Conservation (phyloP, 345 rosid species). For the Gossypium turneri region DNA sequence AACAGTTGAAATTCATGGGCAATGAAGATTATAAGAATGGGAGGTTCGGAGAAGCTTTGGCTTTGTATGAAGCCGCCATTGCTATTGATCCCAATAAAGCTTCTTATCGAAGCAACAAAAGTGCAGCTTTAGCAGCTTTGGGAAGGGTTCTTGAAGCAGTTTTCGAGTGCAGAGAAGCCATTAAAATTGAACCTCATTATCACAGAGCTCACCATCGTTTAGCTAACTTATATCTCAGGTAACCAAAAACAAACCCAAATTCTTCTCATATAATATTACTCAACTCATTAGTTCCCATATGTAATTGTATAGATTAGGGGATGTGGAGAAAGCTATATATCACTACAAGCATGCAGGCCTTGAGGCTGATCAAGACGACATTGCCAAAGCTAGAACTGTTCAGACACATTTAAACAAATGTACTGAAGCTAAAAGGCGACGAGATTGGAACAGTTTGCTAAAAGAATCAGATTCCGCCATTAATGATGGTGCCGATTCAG, state of each 20-base stretch:
- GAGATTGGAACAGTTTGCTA: constrained; percentile 76
- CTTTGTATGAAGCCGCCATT: constrained; percentile 91
- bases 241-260: neutral
- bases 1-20: constrained; percentile 92
- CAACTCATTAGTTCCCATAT: neutral
- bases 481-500: constrained; percentile 77
- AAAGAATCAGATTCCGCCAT: constrained; percentile 55
- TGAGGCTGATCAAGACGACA: constrained; percentile 69
- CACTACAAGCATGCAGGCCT: constrained; percentile 87
- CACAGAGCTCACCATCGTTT: constrained; percentile 93
- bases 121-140: constrained; percentile 82
- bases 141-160: constrained; percentile 85
- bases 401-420: constrained; percentile 59
- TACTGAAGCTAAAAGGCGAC: constrained; percentile 56
- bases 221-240: constrained; percentile 83
- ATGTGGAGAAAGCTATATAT: constrained; percentile 76
- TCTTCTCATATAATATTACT: neutral
- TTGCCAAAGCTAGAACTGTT: constrained; percentile 56
- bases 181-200: constrained; percentile 74
- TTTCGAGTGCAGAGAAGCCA: constrained; percentile 90
- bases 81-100: constrained; percentile 84
- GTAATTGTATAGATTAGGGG: constrained; percentile 59
- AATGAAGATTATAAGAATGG: constrained; percentile 97
- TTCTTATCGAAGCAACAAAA: constrained; percentile 85
- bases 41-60: constrained; percentile 80